phyloP scores from a whole-genome alignment of 2,329 filamentous ascomycete species.

The Aspergillus luchuensis region DNA sequence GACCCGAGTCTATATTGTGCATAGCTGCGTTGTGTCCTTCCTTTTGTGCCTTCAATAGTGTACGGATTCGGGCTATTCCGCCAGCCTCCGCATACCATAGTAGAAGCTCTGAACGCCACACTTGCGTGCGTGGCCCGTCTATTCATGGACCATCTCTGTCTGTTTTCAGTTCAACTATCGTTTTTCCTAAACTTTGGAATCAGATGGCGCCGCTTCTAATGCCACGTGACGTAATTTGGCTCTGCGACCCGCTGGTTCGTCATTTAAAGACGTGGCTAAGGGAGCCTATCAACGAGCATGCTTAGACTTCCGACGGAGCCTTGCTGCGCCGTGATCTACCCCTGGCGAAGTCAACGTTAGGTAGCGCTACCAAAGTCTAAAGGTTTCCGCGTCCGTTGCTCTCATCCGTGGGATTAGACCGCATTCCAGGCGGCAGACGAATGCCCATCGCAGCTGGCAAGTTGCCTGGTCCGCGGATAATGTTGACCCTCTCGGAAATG shows the following conservation, averaged over 20 bases:
- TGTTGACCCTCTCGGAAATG: slow-evolving; percentile 53
- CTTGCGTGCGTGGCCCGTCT: not conserved
- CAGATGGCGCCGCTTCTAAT: slow-evolving; percentile 10
- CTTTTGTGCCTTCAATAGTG: not conserved
- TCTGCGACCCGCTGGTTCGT: not conserved
- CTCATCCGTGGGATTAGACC: slow-evolving; percentile 18
- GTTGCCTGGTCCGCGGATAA: slow-evolving; percentile 23
- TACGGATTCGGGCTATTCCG: not conserved
- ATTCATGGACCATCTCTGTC: not conserved
- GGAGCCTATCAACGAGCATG: not conserved
- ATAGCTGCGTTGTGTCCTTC: not conserved
- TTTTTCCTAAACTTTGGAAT: slow-evolving; percentile 9
- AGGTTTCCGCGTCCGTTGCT: slow-evolving; percentile 18
- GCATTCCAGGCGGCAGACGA: slow-evolving; percentile 44
- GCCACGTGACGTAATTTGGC: slow-evolving; percentile 21
- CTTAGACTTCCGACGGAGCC: not conserved
- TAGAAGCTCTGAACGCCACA: not conserved
- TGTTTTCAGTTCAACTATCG: not conserved
- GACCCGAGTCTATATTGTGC: slow-evolving; percentile 9
- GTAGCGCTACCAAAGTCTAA: slow-evolving; percentile 5
- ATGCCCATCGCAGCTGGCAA: slow-evolving; percentile 35
- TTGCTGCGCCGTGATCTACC: not conserved
- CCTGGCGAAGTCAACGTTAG: not conserved
- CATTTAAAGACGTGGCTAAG: not conserved
- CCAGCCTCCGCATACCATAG: not conserved